Evolutionary conservation across 192 early-diverging fungal species (phyloP), one percentile per base, ranked within the genome.

Genomic region (Cladochytrium replicatum): DNA sequence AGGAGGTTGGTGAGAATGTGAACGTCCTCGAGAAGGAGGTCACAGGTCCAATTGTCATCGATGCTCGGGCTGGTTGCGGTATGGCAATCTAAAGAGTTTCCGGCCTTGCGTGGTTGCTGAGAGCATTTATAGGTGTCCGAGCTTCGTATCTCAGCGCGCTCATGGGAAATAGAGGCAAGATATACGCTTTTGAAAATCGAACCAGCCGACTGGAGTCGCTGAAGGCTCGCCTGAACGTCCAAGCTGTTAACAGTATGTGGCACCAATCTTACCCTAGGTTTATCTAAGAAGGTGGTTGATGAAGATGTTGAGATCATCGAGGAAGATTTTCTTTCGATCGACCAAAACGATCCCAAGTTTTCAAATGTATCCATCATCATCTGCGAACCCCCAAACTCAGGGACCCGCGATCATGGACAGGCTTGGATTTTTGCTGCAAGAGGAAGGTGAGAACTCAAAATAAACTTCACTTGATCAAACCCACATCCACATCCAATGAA

Each of bases 361-460:
- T 66, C 75, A 2, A 61, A 86, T 21, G 91, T 89, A 39, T 9
- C 21, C 19, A 78, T 53, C 78, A 83, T 69, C 69, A 84, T 54
- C 50, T 87, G 54, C 52, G 94, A 95, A 68, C 92, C 92, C 8
- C 83, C 84, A 11, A 93, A 89, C 58, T 93, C 89, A 8, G 94
- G 92, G 4, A 88, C 87, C n/a, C 1, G 87, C 81, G 2, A 90
- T 95, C 28, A 75, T 93, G 50, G 87, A 80, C 57, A 82, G 90
- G 46, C 62, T 89, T 32, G 89, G 93, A 30, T 71, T 76, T 40
- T 63, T 93, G 19, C 79, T 93, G 0, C 89, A 93, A 60, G 74
- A 76, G 50, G 67, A 69, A 53, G 67, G 66, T 66, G 52, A 19
- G 42, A 48, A 48, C 19, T 13, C 11, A 2, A 6, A 22, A 15